These are phyloP conservation scores for Ogataea angusta DNA, from an alignment of 805 yeast species.

Conservation along the genomic window DNA sequence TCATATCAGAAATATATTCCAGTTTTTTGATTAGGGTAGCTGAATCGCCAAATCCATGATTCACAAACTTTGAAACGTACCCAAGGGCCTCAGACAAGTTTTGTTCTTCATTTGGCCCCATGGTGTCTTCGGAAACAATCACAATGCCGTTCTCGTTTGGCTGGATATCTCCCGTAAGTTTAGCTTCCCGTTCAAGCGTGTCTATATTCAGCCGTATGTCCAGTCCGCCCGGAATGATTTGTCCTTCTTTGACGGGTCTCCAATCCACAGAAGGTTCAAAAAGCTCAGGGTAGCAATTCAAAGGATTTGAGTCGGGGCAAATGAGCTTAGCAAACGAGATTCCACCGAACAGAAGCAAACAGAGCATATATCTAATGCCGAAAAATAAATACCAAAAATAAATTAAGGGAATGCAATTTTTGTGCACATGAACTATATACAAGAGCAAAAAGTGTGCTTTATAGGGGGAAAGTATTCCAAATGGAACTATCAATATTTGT, in stretches of 20 bases:
- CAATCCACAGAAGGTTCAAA: slow-evolving; percentile 68
- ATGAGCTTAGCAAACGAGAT: slow-evolving; percentile 20
- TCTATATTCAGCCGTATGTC: slow-evolving; percentile 73
- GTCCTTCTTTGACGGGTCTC: slow-evolving; percentile 68
- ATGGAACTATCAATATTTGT: not conserved
- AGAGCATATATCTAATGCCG: not conserved
- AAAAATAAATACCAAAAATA: too few relatives aligned
- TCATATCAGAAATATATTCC: slow-evolving; percentile 50
- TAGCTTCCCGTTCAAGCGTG: slow-evolving; percentile 71
- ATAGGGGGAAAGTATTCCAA: not conserved
- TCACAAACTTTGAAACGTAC: slow-evolving; percentile 11
- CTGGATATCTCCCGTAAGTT: slow-evolving; percentile 38
- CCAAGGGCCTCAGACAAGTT: slow-evolving; percentile 5
- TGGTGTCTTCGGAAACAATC: slow-evolving; percentile 1
- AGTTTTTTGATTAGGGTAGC: slow-evolving; percentile 25
- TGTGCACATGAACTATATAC: not conserved
- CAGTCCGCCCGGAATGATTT: slow-evolving; percentile 74
- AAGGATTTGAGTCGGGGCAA: slow-evolving; percentile 41
- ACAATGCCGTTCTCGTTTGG: slow-evolving; percentile 4
- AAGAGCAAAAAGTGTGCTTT: not conserved
- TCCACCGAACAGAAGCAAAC: not conserved
- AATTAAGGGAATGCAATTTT: too few relatives aligned
- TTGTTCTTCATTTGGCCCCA: not conserved
- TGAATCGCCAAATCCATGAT: slow-evolving; percentile 5
- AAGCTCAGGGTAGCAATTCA: slow-evolving; percentile 58